Conservation (phyloP, 495 filamentous ascomycete species). For the Tetracladium setigerum region DNA sequence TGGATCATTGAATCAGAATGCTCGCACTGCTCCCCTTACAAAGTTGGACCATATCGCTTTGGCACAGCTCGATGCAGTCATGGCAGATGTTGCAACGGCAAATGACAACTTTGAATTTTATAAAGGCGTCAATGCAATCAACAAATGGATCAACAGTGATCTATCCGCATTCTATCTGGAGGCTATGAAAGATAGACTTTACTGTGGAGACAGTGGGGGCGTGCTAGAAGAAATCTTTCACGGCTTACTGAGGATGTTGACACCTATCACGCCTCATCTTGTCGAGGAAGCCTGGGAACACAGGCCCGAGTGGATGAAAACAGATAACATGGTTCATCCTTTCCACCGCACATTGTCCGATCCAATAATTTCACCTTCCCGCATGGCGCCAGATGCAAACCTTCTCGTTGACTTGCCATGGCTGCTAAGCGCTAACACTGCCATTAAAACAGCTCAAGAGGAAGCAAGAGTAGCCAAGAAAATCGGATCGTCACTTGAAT, state of each 20-base stretch:
- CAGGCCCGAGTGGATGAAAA: constrained; percentile 54
- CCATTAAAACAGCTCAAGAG: constrained; percentile 67
- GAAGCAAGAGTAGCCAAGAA: constrained; percentile 52
- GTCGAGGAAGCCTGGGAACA: constrained; percentile 85
- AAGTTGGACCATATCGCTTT: constrained; percentile 70
- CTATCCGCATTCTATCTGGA: constrained; percentile 94
- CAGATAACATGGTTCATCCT: constrained; percentile 30
- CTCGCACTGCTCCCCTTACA: constrained; percentile 33
- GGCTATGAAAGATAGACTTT: constrained; percentile 80
- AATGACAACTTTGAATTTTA: constrained; percentile 74
- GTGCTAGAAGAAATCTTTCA: constrained; percentile 63
- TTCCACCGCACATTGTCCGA: constrained; percentile 27
- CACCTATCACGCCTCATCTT: constrained; percentile 74
- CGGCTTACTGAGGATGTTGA: constrained; percentile 66
- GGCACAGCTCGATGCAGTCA: constrained; percentile 57
- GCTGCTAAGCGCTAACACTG: constrained; percentile 45
- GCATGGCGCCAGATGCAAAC: constrained; percentile 32
- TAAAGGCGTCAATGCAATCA: constrained; percentile 64
- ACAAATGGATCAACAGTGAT: constrained; percentile 70
- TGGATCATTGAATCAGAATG: constrained; percentile 64
- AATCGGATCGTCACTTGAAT: constrained; percentile 68
- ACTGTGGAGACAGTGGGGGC: constrained; percentile 62
- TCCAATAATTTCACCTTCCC: constrained; percentile 23
- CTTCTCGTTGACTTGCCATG: constrained; percentile 44
- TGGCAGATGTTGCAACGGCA: constrained; percentile 47